Evolutionary conservation across 352 stramenopile genomes (phyloP).

Genomic region (Globisporangium solare): DNA sequence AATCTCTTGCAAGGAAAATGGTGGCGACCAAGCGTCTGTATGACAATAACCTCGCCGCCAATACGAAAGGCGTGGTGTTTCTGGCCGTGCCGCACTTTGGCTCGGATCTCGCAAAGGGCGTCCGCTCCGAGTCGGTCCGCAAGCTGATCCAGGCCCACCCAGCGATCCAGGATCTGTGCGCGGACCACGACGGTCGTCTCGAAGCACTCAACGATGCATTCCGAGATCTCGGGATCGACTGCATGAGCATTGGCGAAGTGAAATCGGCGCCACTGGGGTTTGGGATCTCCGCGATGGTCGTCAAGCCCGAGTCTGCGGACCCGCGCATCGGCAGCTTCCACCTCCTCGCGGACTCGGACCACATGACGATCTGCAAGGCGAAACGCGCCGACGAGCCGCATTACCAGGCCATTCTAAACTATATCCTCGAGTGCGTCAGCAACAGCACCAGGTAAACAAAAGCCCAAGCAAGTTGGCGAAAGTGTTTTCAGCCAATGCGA

Average conservation of each 20-base stretch:
- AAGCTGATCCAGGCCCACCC: slow-evolving; percentile 71
- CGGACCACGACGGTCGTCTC: slow-evolving; percentile 47
- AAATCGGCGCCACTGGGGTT: slow-evolving; percentile 56
- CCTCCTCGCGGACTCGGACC: slow-evolving; percentile 52
- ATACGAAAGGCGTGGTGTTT: slow-evolving; percentile 63
- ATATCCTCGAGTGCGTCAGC: slow-evolving; percentile 16
- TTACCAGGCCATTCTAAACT: slow-evolving; percentile 53
- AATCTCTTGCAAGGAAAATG: slow-evolving; percentile 14
- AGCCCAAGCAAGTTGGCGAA: background rate
- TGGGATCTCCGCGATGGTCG: slow-evolving; percentile 67
- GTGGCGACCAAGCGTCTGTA: no score
- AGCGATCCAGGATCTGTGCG: slow-evolving; percentile 63
- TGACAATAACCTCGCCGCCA: slow-evolving; percentile 23
- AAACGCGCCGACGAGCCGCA: slow-evolving; percentile 56
- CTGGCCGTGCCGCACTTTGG: slow-evolving; percentile 83
- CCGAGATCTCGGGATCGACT: slow-evolving; percentile 56
- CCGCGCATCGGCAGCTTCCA: slow-evolving; percentile 68
- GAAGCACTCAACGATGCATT: slow-evolving; percentile 68
- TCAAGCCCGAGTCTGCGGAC: slow-evolving; percentile 71
- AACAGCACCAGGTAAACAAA: background rate
- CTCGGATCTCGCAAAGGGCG: slow-evolving; percentile 59
- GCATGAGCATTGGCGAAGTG: slow-evolving; percentile 67
- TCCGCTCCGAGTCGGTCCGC: slow-evolving; percentile 64
- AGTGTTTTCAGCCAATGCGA: background rate
- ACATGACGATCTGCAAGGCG: slow-evolving; percentile 88